Base-by-base conservation (phyloP, 352 stramenopile genomes). In the Phytophthora uliginosa region DNA sequence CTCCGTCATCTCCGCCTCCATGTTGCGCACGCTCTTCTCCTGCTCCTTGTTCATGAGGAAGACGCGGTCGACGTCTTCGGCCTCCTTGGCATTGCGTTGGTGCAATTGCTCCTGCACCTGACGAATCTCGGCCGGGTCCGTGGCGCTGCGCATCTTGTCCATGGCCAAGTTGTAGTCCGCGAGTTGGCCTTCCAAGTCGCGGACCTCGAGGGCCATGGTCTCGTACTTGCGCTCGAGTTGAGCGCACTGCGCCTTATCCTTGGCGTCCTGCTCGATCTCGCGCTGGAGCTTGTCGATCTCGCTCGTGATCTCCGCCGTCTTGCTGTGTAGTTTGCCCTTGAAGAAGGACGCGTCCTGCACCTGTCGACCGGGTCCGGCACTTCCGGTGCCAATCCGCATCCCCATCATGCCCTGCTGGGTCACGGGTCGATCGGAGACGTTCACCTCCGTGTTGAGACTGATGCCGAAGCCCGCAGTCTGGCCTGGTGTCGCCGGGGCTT, bases 111-210 rank as follows among this genome's bases (percentile, higher is more conserved):
- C 84, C 45, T 90, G 82, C 28, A 94, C 86, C 59, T 92, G 83
- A 3, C 81, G 82, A 63, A 92, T 92, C 73, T 92, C 84, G 1
- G 68, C 71, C 1, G 86, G 86, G 48, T 94, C 83, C 13, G 86
- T 94, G 15, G 76, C 78, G 40, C 86, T 94, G 31, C 85, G 78
- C 38, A 93, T 76, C 75, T 98, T 98, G 73, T 98, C 94, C 85
- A 98, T 97, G 22, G 95, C 95, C 24, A 98, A 78, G 73, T 98
- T 98, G 70, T 98, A 98, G 78, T 98, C 95, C 0, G 94, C 94
- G 18, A 98, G 77, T 51, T 95, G 93, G 2, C 95, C 95, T 76
- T 98, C 93, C n/a, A 98, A 66, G 48, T 92, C 81, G 26, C 94
- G 86, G 50, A 97, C 91, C 59, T 92, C 78, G 48, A 78, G 55